A percentile compares a stretch with the other conserved stretches of the same genome.
Evolutionary conservation across 129 eudicot species (phyloP).

Genomic region (Escallonia herrerae): DNA sequence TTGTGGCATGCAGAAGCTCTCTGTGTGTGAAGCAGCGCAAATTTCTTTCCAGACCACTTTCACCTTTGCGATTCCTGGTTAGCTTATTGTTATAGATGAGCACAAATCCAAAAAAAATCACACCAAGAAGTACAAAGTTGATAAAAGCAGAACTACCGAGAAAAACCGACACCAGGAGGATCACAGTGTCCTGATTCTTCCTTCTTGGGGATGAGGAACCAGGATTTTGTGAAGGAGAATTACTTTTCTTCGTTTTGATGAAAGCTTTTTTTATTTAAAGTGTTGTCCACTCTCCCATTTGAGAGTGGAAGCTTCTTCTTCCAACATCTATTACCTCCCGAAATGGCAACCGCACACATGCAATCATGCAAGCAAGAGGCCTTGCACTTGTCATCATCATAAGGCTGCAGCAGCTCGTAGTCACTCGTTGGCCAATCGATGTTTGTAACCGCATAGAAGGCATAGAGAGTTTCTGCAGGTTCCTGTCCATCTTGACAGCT

Average conservation of each 20-base stretch:
- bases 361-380: neutral
- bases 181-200: constrained; percentile 17
- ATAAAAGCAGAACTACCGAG: constrained; percentile 24
- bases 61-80: too few relatives aligned
- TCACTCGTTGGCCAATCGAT: constrained; percentile 16
- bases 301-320: constrained; percentile 33
- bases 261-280: constrained; percentile 17
- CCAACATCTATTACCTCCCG: neutral
- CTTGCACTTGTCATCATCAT: constrained; percentile 20
- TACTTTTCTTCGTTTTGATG: constrained; percentile 25
- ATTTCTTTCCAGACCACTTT: neutral
- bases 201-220: neutral
- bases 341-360: neutral
- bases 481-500: neutral
- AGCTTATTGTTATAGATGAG: constrained; percentile 10
- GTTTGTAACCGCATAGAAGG: neutral
- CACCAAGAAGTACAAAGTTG: constrained; percentile 15
- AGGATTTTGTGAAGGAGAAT: constrained; percentile 3
- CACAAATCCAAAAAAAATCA: constrained; percentile 14
- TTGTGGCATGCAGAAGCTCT: constrained; percentile 36
- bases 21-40: constrained; percentile 18
- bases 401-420: constrained; percentile 5
- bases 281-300: constrained; percentile 21
- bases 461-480: neutral
- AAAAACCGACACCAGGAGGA: constrained; percentile 22